phyloP scores from a whole-genome alignment of 2,329 filamentous ascomycete species.

The Teratosphaeria destructans region DNA sequence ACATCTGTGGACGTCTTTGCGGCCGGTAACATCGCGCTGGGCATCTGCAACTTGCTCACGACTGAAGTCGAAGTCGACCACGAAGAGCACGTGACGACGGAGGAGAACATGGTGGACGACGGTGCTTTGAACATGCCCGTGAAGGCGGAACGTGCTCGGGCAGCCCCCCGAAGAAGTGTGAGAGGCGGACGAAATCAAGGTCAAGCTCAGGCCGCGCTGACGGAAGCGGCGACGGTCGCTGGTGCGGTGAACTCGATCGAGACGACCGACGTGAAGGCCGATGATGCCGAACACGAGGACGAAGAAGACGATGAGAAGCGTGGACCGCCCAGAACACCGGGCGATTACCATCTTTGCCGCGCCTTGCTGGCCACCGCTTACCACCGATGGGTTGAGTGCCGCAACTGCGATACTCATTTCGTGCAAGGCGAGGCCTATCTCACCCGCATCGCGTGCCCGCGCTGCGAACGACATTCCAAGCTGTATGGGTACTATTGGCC shows the following conservation, averaged over 20 bases:
- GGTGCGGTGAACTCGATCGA: conserved; percentile 20
- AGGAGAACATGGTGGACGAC: not conserved
- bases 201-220: not conserved
- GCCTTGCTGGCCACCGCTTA: conserved; percentile 66
- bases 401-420: conserved; percentile 70
- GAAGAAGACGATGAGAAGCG: conserved; percentile 16
- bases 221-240: conserved; percentile 5
- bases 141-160: conserved; percentile 1
- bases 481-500: conserved; percentile 93
- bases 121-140: conserved; percentile 1
- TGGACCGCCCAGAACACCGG: conserved; percentile 30
- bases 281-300: conserved; percentile 10
- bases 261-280: conserved; percentile 2
- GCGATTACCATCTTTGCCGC: conserved; percentile 67
- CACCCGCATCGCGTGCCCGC: conserved; percentile 74
- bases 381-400: conserved; percentile 79
- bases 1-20: conserved; percentile 20
- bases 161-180: conserved; percentile 7
- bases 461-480: conserved; percentile 92
- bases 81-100: not conserved
- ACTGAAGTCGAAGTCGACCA: conserved; percentile 8
- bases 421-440: conserved; percentile 82
- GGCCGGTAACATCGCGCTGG: conserved; percentile 18
- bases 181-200: not conserved
- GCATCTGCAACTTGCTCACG: conserved; percentile 23